Evolutionary conservation across 192 early-diverging fungal genomes (phyloP).

Genomic region (Lunasporangiospora selenospora): DNA sequence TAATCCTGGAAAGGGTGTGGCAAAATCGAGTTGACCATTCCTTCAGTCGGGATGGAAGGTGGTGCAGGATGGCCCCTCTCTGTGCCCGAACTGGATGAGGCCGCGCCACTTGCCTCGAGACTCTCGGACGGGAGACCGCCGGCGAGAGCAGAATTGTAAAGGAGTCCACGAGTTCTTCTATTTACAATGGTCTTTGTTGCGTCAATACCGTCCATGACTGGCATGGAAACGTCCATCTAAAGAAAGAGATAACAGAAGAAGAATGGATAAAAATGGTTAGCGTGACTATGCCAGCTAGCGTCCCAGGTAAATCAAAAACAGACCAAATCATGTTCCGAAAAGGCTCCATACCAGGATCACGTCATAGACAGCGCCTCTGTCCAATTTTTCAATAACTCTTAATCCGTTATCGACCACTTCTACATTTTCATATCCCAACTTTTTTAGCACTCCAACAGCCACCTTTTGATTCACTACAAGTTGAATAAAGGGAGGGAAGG

Average conservation of each 20-base stretch:
- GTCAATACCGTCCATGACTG: conserved; percentile 55
- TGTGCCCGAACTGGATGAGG: too few relatives aligned
- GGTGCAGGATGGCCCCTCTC: neutral
- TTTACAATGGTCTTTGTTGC: conserved; percentile 50
- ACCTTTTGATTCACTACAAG: conserved; percentile 59
- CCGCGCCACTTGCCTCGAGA: too few relatives aligned
- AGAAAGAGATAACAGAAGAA: neutral
- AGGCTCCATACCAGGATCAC: conserved; percentile 51
- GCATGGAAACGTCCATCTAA: conserved; percentile 60
- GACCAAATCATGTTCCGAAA: neutral
- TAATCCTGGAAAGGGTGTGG: conserved; percentile 24
- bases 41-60: too few relatives aligned
- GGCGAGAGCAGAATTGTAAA: neutral
- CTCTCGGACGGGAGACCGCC: too few relatives aligned
- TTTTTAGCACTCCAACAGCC: conserved; percentile 57
- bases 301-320: neutral
- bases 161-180: conserved; percentile 17
- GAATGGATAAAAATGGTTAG: neutral
- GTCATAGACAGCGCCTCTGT: conserved; percentile 47
- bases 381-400: conserved; percentile 54
- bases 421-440: conserved; percentile 55
- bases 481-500: too few relatives aligned
- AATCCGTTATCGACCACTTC: conserved; percentile 57
- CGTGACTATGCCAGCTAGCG: neutral
- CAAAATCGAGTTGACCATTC: too few relatives aligned